Conservation (phyloP, 495 filamentous ascomycete genomes). For the Clavariopsis aquatica region DNA sequence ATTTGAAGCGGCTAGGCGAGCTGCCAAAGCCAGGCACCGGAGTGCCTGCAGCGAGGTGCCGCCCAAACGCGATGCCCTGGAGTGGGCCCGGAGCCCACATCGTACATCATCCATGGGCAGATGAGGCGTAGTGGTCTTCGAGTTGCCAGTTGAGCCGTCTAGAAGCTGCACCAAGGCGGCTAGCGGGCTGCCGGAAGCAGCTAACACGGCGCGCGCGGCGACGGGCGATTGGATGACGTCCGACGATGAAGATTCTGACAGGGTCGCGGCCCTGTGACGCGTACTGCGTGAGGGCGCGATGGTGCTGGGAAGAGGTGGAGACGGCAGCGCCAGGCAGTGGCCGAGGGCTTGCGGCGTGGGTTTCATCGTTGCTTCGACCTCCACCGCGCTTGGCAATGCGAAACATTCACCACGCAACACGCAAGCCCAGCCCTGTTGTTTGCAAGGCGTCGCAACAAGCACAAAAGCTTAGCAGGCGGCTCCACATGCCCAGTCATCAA, state of each 20-base stretch:
- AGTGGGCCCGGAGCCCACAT: slow-evolving; percentile 9
- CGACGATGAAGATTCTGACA: not conserved
- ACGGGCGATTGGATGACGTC: slow-evolving; percentile 15
- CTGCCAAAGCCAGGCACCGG: not conserved
- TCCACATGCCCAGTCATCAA: not conserved
- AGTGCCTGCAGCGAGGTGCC: not conserved
- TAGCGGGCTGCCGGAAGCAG: slow-evolving; percentile 1
- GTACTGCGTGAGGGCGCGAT: slow-evolving; percentile 14
- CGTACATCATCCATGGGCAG: slow-evolving; percentile 1
- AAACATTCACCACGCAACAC: slow-evolving; percentile 13
- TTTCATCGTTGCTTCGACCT: not conserved
- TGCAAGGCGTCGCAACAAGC: slow-evolving; percentile 1
- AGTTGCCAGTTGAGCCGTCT: slow-evolving; percentile 1
- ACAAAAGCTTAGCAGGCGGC: slow-evolving; percentile 1
- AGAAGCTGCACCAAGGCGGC: not conserved
- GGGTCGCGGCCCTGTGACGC: slow-evolving; percentile 21
- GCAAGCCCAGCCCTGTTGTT: not conserved
- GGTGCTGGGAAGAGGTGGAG: slow-evolving; percentile 18
- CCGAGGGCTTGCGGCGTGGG: not conserved
- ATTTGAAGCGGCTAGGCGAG: slow-evolving; percentile 12
- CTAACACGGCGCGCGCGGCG: not conserved
- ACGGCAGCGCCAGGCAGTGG: slow-evolving; percentile 10
- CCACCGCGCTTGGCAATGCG: slow-evolving; percentile 21
- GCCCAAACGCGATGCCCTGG: slow-evolving; percentile 10
- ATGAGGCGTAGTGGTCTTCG: slow-evolving; percentile 13